These are phyloP conservation scores for Cutaneotrichosporon curvatum DNA, from an alignment of 1,284 basidiomycete genomes.

Conservation along the genomic window DNA sequence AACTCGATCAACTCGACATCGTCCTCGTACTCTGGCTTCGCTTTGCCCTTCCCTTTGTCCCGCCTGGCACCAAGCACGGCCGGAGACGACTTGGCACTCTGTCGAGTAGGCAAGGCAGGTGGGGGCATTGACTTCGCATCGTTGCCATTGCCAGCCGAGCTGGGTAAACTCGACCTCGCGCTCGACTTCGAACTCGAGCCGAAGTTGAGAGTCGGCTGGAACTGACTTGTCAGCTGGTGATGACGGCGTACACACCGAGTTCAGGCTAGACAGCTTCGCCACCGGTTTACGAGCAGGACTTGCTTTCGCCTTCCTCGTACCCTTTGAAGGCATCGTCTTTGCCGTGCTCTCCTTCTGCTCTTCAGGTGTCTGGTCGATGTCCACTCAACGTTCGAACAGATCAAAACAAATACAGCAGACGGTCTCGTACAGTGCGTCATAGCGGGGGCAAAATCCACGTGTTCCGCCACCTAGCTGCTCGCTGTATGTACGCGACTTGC, in stretches of 20 bases:
- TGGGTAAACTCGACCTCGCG: background rate
- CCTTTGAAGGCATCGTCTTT: slow-evolving; percentile 1
- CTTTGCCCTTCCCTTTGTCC: slow-evolving; percentile 38
- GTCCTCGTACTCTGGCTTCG: slow-evolving; percentile 33
- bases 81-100: background rate
- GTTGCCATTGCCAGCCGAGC: background rate
- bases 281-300: background rate
- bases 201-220: slow-evolving; percentile 33
- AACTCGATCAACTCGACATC: slow-evolving; percentile 23
- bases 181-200: background rate
- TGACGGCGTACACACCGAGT: slow-evolving; percentile 19
- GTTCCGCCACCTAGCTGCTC: background rate
- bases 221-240: slow-evolving; percentile 18
- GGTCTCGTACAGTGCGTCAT: background rate
- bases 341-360: too few species aligned
- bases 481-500: too few species aligned
- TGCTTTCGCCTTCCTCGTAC: slow-evolving; percentile 1
- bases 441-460: slow-evolving; percentile 2
- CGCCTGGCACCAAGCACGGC: background rate
- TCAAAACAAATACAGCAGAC: background rate
- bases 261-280: slow-evolving; percentile 30
- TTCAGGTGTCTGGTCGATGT: too few species aligned
- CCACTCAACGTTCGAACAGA: background rate
- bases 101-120: slow-evolving; percentile 2
- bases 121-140: slow-evolving; percentile 14